A percentile compares a stretch with the other conserved stretches of the same genome.
These are phyloP conservation scores for Paraphaeosphaeria sporulosa DNA, from an alignment of 2,329 filamentous ascomycete species.

Conservation along the genomic window DNA sequence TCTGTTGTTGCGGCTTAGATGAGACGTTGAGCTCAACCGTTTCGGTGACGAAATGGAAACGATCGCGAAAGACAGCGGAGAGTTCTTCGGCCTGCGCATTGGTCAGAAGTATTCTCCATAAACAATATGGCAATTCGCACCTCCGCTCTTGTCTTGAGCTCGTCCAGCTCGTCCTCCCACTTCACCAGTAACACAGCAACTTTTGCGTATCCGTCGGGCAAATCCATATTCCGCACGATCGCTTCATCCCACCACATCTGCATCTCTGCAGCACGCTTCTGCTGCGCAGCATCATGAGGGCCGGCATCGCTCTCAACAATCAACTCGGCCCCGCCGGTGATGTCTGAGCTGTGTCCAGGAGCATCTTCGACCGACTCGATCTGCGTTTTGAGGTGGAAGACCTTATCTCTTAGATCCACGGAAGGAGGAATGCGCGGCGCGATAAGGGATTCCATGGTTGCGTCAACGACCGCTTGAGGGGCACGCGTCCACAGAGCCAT, in stretches of 20 bases:
- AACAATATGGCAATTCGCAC: conserved; percentile 21
- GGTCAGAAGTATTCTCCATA: not conserved
- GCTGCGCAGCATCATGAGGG: conserved; percentile 24
- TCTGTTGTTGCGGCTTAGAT: conserved; percentile 44
- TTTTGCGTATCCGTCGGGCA: conserved; percentile 42
- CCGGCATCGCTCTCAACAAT: conserved; percentile 14
- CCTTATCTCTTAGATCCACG: conserved; percentile 22
- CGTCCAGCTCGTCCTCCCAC: conserved; percentile 45
- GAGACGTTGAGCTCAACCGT: conserved; percentile 43
- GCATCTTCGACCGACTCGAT: conserved; percentile 32
- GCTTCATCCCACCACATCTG: conserved; percentile 45
- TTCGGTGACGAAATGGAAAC: conserved; percentile 40
- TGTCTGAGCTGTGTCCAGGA: conserved; percentile 1
- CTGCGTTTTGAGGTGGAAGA: conserved; percentile 37
- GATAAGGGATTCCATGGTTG: conserved; percentile 24
- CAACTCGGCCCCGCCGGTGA: conserved; percentile 8
- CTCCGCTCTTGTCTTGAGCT: conserved; percentile 44
- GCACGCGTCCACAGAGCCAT: conserved; percentile 23
- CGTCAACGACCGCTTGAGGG: conserved; percentile 18
- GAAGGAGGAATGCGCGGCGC: conserved; percentile 24
- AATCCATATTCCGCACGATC: conserved; percentile 36
- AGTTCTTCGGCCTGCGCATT: conserved; percentile 38
- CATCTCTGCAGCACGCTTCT: conserved; percentile 33
- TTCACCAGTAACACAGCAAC: conserved; percentile 48
- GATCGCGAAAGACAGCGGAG: conserved; percentile 33